These are phyloP conservation scores for Sequoia sempervirens DNA, from an alignment of 75 land plant species.

Conservation along the genomic window DNA sequence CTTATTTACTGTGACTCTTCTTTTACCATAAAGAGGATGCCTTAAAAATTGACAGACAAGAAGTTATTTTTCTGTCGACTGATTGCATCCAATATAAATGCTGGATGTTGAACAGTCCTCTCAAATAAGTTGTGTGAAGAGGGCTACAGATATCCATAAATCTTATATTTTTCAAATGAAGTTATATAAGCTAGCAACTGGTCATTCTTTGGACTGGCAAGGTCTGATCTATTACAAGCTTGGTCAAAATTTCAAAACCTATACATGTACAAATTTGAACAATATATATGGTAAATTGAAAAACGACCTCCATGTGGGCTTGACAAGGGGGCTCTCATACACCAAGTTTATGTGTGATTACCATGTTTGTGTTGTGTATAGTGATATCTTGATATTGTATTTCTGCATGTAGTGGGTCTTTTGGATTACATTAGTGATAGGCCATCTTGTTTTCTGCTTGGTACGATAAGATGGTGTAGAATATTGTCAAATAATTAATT, in stretches of 20 bases:
- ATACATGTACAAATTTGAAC: no score
- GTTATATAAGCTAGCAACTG: not conserved
- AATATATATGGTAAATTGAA: no score
- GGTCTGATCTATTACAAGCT: no score
- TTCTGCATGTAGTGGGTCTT: not conserved
- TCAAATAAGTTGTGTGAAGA: slow-evolving; percentile 8
- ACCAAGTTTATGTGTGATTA: not conserved
- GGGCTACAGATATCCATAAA: slow-evolving; percentile 28
- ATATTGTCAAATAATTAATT: not conserved
- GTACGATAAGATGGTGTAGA: not conserved
- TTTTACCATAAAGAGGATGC: slow-evolving; percentile 4
- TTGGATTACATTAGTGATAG: not conserved
- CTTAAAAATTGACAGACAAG: not conserved
- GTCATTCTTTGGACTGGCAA: not conserved
- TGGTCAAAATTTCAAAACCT: no score
- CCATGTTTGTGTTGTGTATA: not conserved
- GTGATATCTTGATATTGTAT: not conserved
- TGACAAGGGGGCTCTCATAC: no score
- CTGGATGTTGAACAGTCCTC: slow-evolving; percentile 24
- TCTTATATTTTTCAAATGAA: not conserved
- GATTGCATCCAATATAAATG: slow-evolving; percentile 11
- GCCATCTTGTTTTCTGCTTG: not conserved
- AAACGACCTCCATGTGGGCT: no score
- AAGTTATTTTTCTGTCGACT: not conserved
- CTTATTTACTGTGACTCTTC: not conserved